phyloP scores from a whole-genome alignment of 306 rosid genomes.

The Ziziphus jujuba region DNA sequence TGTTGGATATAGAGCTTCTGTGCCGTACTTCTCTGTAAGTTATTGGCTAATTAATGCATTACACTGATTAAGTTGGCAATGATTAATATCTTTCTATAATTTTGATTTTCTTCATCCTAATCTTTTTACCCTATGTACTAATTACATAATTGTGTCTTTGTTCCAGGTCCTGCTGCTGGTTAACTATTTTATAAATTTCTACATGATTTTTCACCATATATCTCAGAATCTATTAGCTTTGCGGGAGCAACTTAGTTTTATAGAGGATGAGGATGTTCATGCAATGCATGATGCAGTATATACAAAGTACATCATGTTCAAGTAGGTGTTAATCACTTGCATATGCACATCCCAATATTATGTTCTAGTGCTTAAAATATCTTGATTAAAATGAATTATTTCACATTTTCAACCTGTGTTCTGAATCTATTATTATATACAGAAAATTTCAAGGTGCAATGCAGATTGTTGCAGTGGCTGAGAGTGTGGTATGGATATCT shows the following conservation, averaged over 20 bases:
- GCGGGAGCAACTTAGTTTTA: constrained; percentile 70
- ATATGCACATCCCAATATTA: constrained; percentile 13
- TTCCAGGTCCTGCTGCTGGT: constrained; percentile 80
- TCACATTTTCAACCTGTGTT: constrained; percentile 17
- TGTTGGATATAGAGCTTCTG: constrained; percentile 87
- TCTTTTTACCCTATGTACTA: constrained; percentile 11
- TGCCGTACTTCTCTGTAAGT: constrained; percentile 88
- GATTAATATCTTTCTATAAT: neutral
- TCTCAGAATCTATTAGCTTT: constrained; percentile 73
- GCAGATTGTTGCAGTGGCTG: constrained; percentile 94
- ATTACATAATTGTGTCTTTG: constrained; percentile 20
- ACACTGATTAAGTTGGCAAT: constrained; percentile 7
- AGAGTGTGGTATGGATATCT: constrained; percentile 64
- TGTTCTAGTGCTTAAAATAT: constrained; percentile 4
- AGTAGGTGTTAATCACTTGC: constrained; percentile 44
- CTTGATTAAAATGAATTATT: constrained; percentile 3
- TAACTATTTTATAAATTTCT: constrained; percentile 76
- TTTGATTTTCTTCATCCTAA: constrained; percentile 7
- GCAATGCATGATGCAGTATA: constrained; percentile 77
- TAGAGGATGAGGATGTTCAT: constrained; percentile 71
- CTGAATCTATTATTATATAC: constrained; percentile 24
- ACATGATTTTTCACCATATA: constrained; percentile 78
- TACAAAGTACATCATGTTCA: constrained; percentile 85
- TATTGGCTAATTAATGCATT: constrained; percentile 17
- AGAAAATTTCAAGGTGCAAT: constrained; percentile 94